A percentile compares a stretch with the other conserved stretches of the same genome.
These are phyloP conservation scores for Fusarium denticulatum DNA, from an alignment of 2,329 filamentous ascomycete species.

Conservation along the genomic window DNA sequence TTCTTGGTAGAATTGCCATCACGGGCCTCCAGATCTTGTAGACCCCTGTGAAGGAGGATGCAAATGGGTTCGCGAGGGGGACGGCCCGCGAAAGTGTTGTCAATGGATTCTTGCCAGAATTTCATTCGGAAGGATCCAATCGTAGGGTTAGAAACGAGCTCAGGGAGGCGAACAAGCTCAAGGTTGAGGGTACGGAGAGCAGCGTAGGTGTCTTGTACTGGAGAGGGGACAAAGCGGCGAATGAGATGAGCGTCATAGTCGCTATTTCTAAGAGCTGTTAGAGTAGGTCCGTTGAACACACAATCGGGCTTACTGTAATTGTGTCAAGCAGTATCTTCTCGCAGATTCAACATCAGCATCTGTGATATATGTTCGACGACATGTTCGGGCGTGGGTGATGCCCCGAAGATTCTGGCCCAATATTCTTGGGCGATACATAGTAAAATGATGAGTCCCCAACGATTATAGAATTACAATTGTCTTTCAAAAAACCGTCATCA, in stretches of 20 bases:
- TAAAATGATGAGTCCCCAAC: conserved; percentile 9
- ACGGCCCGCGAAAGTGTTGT: conserved; percentile 77
- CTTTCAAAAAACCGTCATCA: background rate
- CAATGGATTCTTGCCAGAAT: conserved; percentile 91
- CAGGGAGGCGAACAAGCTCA: conserved; percentile 88
- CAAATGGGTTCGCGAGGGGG: conserved; percentile 94
- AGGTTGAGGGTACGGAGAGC: conserved; percentile 93
- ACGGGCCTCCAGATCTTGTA: conserved; percentile 67
- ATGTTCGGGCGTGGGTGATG: conserved; percentile 43
- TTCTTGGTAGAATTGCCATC: conserved; percentile 54
- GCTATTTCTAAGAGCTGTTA: conserved; percentile 69
- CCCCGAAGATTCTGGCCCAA: conserved; percentile 52
- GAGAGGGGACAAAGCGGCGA: conserved; percentile 81
- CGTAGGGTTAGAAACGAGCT: conserved; percentile 86
- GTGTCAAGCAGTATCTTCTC: conserved; percentile 63
- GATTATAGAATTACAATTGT: background rate
- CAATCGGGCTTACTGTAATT: conserved; percentile 57
- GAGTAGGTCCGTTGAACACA: background rate
- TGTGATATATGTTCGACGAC: conserved; percentile 57
- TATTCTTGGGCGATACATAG: conserved; percentile 54
- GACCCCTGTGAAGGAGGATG: conserved; percentile 79
- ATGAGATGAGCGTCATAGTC: conserved; percentile 91
- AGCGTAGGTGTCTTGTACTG: conserved; percentile 83
- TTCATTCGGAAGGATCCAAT: conserved; percentile 91
- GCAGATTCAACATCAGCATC: conserved; percentile 63